Conservation (phyloP, 768 basidiomycete genomes). For the Mycena maculata region DNA sequence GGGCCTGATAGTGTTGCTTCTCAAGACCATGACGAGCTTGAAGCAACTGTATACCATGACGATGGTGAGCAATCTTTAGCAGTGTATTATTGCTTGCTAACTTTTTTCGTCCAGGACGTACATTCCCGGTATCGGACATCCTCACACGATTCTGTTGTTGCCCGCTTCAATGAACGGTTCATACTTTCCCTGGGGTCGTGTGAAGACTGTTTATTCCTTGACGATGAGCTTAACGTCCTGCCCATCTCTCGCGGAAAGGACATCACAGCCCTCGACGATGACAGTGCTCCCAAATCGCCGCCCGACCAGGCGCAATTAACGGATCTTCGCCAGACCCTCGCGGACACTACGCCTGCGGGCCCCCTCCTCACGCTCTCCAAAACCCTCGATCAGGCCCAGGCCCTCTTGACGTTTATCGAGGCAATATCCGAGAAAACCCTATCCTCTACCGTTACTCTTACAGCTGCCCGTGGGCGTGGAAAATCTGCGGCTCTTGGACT, state of each 20-base stretch:
- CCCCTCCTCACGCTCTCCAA: slow-evolving; percentile 91
- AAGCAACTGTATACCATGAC: slow-evolving; percentile 94
- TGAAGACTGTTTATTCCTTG: slow-evolving; percentile 91
- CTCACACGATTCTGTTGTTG: slow-evolving; percentile 87
- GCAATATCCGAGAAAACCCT: slow-evolving; percentile 94
- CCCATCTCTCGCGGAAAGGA: slow-evolving; percentile 97
- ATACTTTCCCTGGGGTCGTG: slow-evolving; percentile 96
- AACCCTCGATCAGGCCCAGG: slow-evolving; percentile 95
- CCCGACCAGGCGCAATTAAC: slow-evolving; percentile 56
- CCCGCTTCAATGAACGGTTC: slow-evolving; percentile 98
- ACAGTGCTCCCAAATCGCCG: slow-evolving; percentile 23
- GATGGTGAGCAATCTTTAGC: slow-evolving; percentile 56
- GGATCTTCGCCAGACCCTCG: slow-evolving; percentile 80
- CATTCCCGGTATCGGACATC: slow-evolving; percentile 95
- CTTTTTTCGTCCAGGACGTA: slow-evolving; percentile 81
- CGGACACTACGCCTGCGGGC: slow-evolving; percentile 87
- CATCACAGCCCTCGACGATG: slow-evolving; percentile 73
- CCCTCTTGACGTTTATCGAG: slow-evolving; percentile 93
- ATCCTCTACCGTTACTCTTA: slow-evolving; percentile 94
- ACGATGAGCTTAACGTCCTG: slow-evolving; percentile 97
- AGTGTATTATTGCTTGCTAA: not conserved
- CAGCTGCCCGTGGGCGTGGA: slow-evolving; percentile 94
- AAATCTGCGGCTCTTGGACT: slow-evolving; percentile 97
- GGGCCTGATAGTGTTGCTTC: slow-evolving; percentile 84
- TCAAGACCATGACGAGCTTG: slow-evolving; percentile 96